Evolutionary conservation across 768 basidiomycete genomes (phyloP).

Genomic region (Mycena chlorophos): DNA sequence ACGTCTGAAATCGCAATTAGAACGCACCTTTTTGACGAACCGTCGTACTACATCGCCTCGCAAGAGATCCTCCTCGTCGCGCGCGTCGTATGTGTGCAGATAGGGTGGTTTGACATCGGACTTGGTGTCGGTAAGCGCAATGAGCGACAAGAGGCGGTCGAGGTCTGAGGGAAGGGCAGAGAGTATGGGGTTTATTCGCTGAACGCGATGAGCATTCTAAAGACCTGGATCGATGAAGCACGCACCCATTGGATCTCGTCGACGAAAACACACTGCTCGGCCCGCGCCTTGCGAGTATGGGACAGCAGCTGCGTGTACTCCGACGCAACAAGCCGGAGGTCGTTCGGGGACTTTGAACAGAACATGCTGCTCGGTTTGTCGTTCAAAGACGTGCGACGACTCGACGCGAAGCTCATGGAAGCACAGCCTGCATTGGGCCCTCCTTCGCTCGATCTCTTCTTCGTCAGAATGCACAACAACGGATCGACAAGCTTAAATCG

Average conservation of each 20-base stretch:
- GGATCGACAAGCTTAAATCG: no score
- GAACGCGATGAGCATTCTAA: slow-evolving; percentile 13
- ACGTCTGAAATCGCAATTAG: no score
- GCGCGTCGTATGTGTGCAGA: slow-evolving; percentile 76
- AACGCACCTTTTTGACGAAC: slow-evolving; percentile 74
- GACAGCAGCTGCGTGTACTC: slow-evolving; percentile 95
- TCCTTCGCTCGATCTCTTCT: no score
- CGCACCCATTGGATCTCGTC: slow-evolving; percentile 84
- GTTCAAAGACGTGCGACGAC: no score
- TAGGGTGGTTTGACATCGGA: slow-evolving; percentile 55
- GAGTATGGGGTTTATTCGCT: slow-evolving; percentile 82
- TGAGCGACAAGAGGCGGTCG: slow-evolving; percentile 74
- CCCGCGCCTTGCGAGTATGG: slow-evolving; percentile 77
- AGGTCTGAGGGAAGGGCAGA: slow-evolving; percentile 84
- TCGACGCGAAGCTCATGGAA: no score
- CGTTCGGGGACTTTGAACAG: no score
- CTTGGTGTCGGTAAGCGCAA: slow-evolving; percentile 49
- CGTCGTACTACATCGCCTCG: slow-evolving; percentile 66
- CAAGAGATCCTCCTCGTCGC: slow-evolving; percentile 88
- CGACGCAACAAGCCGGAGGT: slow-evolving; percentile 78
- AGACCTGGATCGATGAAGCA: slow-evolving; percentile 21
- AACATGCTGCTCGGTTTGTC: no score
- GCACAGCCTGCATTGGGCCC: no score
- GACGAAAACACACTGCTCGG: slow-evolving; percentile 75
- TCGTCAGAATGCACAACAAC: no score